A percentile compares a stretch with the other conserved stretches of the same genome.
Conservation (phyloP, 176 grass and related monocot genomes). For the Leersia perrieri region DNA sequence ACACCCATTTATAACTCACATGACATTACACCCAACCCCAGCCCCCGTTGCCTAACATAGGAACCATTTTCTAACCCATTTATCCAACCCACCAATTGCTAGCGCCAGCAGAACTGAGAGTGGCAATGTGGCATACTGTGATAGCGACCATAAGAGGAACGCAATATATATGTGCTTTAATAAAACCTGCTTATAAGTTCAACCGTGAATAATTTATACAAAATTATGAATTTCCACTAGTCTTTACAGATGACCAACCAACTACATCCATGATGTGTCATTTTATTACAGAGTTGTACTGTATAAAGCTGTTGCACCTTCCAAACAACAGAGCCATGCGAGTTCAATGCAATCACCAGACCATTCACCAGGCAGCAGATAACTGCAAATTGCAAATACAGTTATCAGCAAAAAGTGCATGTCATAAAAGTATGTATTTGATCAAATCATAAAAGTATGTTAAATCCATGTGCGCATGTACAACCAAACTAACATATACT, state of each 20-base stretch:
- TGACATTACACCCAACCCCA: not conserved
- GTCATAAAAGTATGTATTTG: not conserved
- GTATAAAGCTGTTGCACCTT: slow-evolving; percentile 48
- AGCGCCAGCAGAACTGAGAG: not conserved
- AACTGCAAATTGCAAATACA: slow-evolving; percentile 48
- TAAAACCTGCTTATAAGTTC: not conserved
- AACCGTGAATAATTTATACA: not conserved
- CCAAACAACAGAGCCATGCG: slow-evolving; percentile 66
- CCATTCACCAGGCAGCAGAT: slow-evolving; percentile 92
- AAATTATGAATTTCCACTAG: not conserved
- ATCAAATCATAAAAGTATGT: not conserved
- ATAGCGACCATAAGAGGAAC: not conserved
- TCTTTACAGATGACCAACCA: not conserved
- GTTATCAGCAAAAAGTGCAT: slow-evolving; percentile 25
- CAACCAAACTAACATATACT: not conserved
- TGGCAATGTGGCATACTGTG: not conserved
- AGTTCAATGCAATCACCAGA: slow-evolving; percentile 62
- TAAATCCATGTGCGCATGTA: not conserved
- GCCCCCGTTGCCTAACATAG: not conserved
- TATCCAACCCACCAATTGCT: not conserved
- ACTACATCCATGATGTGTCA: not conserved
- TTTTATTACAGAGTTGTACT: not conserved
- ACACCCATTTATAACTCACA: not conserved
- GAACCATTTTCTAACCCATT: not conserved
- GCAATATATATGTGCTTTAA: not conserved